phyloP scores from a whole-genome alignment of 345 rosid genomes.

The Citrus trifoliata region DNA sequence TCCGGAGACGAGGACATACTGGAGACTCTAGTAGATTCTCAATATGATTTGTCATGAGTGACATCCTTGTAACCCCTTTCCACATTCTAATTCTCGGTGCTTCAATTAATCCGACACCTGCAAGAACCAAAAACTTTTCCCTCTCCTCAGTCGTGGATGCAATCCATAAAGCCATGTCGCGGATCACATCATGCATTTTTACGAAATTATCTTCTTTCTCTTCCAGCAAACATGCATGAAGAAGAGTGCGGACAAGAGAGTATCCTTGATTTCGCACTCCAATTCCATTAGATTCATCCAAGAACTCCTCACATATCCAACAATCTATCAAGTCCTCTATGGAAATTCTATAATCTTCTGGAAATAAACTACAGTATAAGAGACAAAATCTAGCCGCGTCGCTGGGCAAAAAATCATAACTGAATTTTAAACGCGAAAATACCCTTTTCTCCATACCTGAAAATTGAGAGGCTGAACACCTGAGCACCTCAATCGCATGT shows the following conservation, averaged over 20 bases:
- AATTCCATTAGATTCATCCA: slow-evolving; percentile 2
- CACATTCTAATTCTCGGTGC: background rate
- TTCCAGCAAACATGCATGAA: slow-evolving; percentile 10
- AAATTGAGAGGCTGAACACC: background rate
- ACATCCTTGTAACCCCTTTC: background rate
- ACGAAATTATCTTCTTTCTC: slow-evolving; percentile 3
- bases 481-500: background rate
- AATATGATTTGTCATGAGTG: background rate
- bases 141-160: background rate
- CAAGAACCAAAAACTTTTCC: background rate
- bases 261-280: background rate
- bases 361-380: slow-evolving; percentile 12
- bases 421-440: background rate
- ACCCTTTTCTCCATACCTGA: background rate
- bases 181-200: slow-evolving; percentile 18
- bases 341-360: slow-evolving; percentile 13
- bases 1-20: background rate
- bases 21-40: background rate
- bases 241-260: background rate
- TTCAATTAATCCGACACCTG: background rate
- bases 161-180: slow-evolving; percentile 4
- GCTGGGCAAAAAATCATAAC: background rate
- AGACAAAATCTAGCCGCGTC: background rate
- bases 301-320: slow-evolving; percentile 29
- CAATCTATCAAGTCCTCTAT: slow-evolving; percentile 1